These are phyloP conservation scores for Rhododendron mucronatum DNA, from an alignment of 148 eudicot species.

Conservation along the genomic window DNA sequence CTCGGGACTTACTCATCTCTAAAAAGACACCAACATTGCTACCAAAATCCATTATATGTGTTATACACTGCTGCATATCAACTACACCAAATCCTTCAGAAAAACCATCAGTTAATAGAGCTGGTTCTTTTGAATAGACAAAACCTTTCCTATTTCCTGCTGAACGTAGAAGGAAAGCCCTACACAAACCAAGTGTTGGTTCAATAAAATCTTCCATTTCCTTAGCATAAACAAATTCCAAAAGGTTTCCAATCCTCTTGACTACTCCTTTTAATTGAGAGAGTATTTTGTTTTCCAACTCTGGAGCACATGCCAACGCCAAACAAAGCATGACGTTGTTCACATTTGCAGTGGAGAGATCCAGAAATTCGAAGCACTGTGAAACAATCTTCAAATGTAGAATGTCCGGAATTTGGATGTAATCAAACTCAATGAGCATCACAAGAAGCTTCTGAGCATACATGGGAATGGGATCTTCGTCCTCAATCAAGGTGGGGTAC, in stretches of 20 bases:
- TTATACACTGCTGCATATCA: conserved; percentile 57
- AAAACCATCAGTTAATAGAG: conserved; percentile 44
- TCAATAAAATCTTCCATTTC: conserved; percentile 88
- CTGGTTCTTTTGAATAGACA: conserved; percentile 43
- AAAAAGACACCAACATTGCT: conserved; percentile 63
- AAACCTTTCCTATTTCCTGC: conserved; percentile 32
- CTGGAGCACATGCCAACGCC: conserved; percentile 85
- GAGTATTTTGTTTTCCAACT: conserved; percentile 66
- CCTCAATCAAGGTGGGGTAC: conserved; percentile 76
- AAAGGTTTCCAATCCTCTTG: conserved; percentile 71
- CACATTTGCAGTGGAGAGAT: conserved; percentile 72
- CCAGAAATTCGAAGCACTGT: conserved; percentile 85
- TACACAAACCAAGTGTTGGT: conserved; percentile 74
- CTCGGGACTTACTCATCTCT: conserved; percentile 45
- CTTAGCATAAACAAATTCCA: conserved; percentile 70
- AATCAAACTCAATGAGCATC: conserved; percentile 75
- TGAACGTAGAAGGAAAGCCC: conserved; percentile 75
- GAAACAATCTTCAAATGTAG: conserved; percentile 65
- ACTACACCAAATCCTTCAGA: conserved; percentile 27
- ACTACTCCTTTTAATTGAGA: conserved; percentile 73
- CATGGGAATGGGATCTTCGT: conserved; percentile 93
- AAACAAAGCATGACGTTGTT: conserved; percentile 81
- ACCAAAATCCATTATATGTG: conserved; percentile 75
- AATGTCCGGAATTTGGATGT: conserved; percentile 74
- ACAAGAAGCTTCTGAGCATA: conserved; percentile 94